Percentiles rank a stretch among this genome's conserved stretches.
Evolutionary conservation across 1,284 basidiomycete genomes (phyloP).

Genomic region (Fomitopsis palustris): DNA sequence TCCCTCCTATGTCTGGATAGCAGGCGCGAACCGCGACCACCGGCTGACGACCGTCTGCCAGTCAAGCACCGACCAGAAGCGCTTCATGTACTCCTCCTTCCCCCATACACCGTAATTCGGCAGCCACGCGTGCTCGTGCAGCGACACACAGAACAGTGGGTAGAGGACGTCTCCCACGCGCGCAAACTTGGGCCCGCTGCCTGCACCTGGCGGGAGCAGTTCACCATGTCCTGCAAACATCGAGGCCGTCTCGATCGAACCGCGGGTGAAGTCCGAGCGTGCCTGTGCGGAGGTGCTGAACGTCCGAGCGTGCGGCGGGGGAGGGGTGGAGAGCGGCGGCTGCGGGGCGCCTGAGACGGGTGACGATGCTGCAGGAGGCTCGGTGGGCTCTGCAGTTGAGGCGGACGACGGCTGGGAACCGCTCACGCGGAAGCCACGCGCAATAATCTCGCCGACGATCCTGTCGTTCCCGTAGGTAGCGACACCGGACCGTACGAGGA

Average conservation of each 20-base stretch:
- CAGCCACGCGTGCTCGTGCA: slow-evolving; percentile 93
- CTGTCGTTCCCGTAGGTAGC: slow-evolving; percentile 7
- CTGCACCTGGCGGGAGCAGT: background rate
- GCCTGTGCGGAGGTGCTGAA: slow-evolving; percentile 4
- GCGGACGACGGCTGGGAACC: background rate
- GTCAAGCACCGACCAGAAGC: slow-evolving; percentile 88
- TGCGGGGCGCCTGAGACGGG: slow-evolving; percentile 30
- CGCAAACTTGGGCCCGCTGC: background rate
- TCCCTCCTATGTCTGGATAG: background rate
- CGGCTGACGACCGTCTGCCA: slow-evolving; percentile 68
- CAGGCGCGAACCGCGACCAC: slow-evolving; percentile 15
- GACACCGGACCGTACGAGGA: slow-evolving; percentile 67
- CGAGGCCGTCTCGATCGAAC: background rate
- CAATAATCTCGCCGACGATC: slow-evolving; percentile 20
- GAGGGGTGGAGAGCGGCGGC: slow-evolving; percentile 18
- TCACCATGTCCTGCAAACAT: slow-evolving; percentile 2
- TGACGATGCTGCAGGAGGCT: slow-evolving; percentile 20
- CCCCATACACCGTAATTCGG: slow-evolving; percentile 93
- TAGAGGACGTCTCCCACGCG: slow-evolving; percentile 55
- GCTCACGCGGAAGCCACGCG: background rate
- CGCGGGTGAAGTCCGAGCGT: background rate
- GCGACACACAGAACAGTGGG: slow-evolving; percentile 82
- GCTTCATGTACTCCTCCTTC: slow-evolving; percentile 84
- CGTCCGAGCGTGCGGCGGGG: slow-evolving; percentile 25
- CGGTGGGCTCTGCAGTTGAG: slow-evolving; percentile 2